phyloP scores from a whole-genome alignment of 805 yeast species.

The Saccharomycopsis amapae region DNA sequence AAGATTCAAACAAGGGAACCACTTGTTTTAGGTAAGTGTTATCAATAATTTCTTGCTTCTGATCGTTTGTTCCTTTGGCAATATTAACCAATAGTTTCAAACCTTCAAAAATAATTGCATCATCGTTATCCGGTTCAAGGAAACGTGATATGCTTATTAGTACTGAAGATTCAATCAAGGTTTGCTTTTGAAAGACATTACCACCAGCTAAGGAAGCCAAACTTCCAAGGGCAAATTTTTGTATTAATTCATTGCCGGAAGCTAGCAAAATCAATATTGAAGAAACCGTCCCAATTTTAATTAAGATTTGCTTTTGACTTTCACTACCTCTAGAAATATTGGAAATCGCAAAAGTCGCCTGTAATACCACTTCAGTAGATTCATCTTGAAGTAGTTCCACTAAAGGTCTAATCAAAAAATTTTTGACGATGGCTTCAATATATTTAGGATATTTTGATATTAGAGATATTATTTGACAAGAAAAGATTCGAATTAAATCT shows the following conservation, averaged over 20 bases:
- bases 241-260: conserved; percentile 19
- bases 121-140: conserved; percentile 16
- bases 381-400: conserved; percentile 20
- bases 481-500: conserved; percentile 17
- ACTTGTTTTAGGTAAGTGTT: conserved; percentile 11
- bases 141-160: conserved; percentile 8
- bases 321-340: conserved; percentile 20
- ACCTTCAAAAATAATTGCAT: conserved; percentile 17
- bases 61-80: conserved; percentile 22
- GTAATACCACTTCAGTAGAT: conserved; percentile 20
- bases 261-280: conserved; percentile 13
- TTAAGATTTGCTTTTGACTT: conserved; percentile 18
- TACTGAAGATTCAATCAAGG: conserved; percentile 13
- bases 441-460: conserved; percentile 18
- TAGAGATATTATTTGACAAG: conserved; percentile 19
- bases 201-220: conserved; percentile 20
- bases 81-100: conserved; percentile 18
- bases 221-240: conserved; percentile 18
- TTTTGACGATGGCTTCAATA: conserved; percentile 12
- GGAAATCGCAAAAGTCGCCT: conserved; percentile 20
- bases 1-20: conserved; percentile 17
- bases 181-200: conserved; percentile 21
- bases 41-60: conserved; percentile 19
- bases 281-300: conserved; percentile 19
- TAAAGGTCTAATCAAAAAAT: conserved; percentile 17